A percentile compares a stretch with the other conserved stretches of the same genome.
Evolutionary conservation across 257 asterid species (phyloP).

Genomic region (Ajuga chamaepitys): DNA sequence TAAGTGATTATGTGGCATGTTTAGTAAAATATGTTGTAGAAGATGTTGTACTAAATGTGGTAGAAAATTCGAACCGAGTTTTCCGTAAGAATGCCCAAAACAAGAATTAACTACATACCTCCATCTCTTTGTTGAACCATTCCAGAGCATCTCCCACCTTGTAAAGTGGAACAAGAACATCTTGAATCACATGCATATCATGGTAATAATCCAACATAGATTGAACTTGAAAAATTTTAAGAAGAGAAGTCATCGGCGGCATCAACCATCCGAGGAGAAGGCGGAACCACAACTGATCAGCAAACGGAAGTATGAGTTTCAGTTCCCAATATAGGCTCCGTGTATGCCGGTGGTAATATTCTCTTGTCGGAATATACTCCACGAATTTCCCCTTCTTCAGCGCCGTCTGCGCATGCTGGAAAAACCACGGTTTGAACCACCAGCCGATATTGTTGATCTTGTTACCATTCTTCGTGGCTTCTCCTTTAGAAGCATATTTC

Average conservation of each 20-base stretch:
- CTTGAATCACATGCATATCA: slow-evolving; percentile 96
- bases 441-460: slow-evolving; percentile 69
- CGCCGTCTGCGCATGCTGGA: slow-evolving; percentile 95
- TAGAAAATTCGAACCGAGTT: no score
- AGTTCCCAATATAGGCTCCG: slow-evolving; percentile 97
- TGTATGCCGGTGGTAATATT: slow-evolving; percentile 91
- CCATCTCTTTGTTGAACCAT: slow-evolving; percentile 86
- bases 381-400: slow-evolving; percentile 81
- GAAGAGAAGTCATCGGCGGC: slow-evolving; percentile 97
- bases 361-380: slow-evolving; percentile 90
- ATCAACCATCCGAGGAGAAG: slow-evolving; percentile 79
- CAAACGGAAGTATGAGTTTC: slow-evolving; percentile 92
- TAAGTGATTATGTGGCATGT: no score
- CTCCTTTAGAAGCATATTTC: slow-evolving; percentile 74
- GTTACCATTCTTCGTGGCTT: slow-evolving; percentile 85
- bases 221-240: slow-evolving; percentile 91
- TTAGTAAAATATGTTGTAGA: no score
- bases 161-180: slow-evolving; percentile 89
- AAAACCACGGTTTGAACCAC: slow-evolving; percentile 98
- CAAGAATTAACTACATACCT: slow-evolving; percentile 46
- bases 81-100: no score
- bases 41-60: no score
- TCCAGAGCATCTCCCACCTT: slow-evolving; percentile 94
- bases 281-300: slow-evolving; percentile 94
- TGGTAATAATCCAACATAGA: slow-evolving; percentile 89